Conservation (phyloP, 225 moss, liverwort and hornwort genomes). For the Polytrichum commune region DNA sequence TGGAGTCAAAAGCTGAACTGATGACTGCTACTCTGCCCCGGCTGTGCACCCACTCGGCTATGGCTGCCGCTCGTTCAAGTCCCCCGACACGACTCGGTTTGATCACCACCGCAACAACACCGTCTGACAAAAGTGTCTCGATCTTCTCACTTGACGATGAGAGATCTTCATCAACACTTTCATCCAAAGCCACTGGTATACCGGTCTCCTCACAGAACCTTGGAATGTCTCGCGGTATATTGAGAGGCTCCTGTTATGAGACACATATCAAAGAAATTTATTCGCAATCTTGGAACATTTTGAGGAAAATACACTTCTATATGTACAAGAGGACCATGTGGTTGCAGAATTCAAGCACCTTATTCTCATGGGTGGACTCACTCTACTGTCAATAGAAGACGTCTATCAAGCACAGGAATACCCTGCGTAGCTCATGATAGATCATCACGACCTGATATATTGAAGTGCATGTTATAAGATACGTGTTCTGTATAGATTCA, state of each 20-base stretch:
- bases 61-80: constrained; percentile 69
- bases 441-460: no score
- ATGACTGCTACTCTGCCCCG: constrained; percentile 68
- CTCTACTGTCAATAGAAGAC: no score
- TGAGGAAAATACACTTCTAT: no score
- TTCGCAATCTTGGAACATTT: no score
- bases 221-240: constrained; percentile 53
- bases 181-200: constrained; percentile 86
- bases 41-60: constrained; percentile 70
- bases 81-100: constrained; percentile 94
- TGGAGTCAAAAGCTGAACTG: constrained; percentile 91
- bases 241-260: constrained; percentile 69
- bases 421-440: no score
- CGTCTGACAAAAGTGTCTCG: constrained; percentile 47
- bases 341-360: no score
- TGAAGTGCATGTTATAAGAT: no score
- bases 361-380: no score
- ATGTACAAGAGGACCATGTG: no score
- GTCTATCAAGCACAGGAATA: no score
- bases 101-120: constrained; percentile 77
- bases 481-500: no score
- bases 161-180: constrained; percentile 77
- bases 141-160: constrained; percentile 41
- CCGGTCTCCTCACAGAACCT: constrained; percentile 73
- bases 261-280: not conserved